Conservation (phyloP, 2,329 filamentous ascomycete species). For the Nemania sp. region DNA sequence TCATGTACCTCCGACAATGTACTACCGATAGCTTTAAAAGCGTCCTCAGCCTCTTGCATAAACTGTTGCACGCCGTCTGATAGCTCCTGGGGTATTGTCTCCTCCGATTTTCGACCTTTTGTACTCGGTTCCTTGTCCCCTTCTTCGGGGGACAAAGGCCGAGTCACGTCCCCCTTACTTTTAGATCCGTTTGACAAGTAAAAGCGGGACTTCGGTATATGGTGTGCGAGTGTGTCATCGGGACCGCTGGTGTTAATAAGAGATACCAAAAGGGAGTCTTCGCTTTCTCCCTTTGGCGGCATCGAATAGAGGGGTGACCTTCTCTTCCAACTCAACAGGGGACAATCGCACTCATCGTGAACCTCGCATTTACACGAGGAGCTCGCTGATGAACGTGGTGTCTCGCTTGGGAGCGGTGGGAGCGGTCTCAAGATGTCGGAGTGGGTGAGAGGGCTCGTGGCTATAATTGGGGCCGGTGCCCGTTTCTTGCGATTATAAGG, state of each 20-base stretch:
- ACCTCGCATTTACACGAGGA: conserved; percentile 61
- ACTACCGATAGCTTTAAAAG: conserved; percentile 60
- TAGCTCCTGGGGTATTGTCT: conserved; percentile 41
- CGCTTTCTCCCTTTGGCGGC: conserved; percentile 44
- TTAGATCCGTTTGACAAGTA: conserved; percentile 12
- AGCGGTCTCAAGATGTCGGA: conserved; percentile 55
- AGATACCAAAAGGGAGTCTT: conserved; percentile 45
- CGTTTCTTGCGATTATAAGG: conserved; percentile 48
- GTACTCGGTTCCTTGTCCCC: conserved; percentile 45
- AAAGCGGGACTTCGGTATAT: conserved; percentile 40
- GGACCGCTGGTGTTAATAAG: conserved; percentile 44
- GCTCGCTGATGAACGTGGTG: conserved; percentile 57
- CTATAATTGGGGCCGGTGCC: conserved; percentile 54
- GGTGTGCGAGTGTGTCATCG: conserved; percentile 46
- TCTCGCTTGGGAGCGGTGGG: conserved; percentile 55
- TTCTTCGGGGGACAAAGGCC: conserved; percentile 44
- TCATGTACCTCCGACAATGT: conserved; percentile 56
- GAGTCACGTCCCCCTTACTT: conserved; percentile 26
- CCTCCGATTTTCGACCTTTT: conserved; percentile 31
- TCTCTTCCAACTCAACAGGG: conserved; percentile 48
- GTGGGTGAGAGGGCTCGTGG: conserved; percentile 55
- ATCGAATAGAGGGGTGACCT: conserved; percentile 54
- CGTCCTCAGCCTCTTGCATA: conserved; percentile 63
- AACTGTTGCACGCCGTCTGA: conserved; percentile 59
- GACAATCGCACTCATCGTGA: conserved; percentile 46